Conservation (phyloP, 2,329 filamentous ascomycete species). For the Alternaria sp. region DNA sequence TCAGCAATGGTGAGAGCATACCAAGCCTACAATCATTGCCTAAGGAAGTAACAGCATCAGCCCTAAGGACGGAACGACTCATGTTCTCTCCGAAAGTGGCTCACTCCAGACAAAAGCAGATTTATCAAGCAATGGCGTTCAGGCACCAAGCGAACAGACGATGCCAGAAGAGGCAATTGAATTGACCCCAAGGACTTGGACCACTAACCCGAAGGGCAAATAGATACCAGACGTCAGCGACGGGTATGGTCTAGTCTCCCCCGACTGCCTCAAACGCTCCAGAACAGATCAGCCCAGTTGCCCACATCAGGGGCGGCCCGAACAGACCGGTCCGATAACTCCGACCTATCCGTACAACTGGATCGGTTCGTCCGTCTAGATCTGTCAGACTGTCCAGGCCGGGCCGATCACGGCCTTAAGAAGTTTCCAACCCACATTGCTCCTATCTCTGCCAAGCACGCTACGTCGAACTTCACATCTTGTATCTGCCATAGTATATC, state of each 20-base stretch:
- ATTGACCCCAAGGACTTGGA: not conserved
- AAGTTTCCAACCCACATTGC: not conserved
- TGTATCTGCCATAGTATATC: not conserved
- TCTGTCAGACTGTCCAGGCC: not conserved
- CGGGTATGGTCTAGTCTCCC: not conserved
- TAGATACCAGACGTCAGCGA: not conserved
- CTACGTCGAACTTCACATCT: not conserved
- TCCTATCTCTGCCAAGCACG: not conserved
- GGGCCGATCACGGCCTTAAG: not conserved
- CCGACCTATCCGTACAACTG: not conserved
- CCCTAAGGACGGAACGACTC: not conserved
- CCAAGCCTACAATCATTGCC: not conserved
- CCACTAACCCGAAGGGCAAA: not conserved
- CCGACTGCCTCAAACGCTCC: not conserved
- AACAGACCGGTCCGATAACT: not conserved
- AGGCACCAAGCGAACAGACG: not conserved
- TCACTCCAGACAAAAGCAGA: not conserved
- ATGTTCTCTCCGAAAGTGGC: not conserved
- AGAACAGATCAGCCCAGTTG: not conserved
- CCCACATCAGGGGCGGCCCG: not conserved
- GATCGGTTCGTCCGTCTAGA: not conserved
- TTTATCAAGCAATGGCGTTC: not conserved
- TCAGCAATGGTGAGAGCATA: not conserved
- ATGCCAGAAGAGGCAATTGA: not conserved
- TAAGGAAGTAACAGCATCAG: not conserved